Evolutionary conservation across 2,329 filamentous ascomycete species (phyloP).

Genomic region (Domatiomyces catenatus): DNA sequence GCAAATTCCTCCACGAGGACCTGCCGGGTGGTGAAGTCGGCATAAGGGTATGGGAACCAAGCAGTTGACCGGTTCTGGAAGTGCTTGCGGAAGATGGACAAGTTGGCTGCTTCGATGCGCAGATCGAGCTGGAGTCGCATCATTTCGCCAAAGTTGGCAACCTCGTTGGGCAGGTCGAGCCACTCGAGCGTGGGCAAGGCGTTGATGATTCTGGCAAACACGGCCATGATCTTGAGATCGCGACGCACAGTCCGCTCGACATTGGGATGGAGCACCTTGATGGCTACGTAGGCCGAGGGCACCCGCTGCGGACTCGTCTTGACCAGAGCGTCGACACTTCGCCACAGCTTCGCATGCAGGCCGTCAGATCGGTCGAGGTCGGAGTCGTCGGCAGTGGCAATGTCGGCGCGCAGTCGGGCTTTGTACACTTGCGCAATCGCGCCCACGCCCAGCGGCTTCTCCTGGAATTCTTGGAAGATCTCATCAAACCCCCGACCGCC

Average conservation of each 20-base stretch:
- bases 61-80: slow-evolving; percentile 80
- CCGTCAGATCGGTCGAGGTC: slow-evolving; percentile 39
- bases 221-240: slow-evolving; percentile 82
- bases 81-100: slow-evolving; percentile 71
- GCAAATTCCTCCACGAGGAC: slow-evolving; percentile 93
- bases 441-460: slow-evolving; percentile 76
- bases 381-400: slow-evolving; percentile 48
- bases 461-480: slow-evolving; percentile 92
- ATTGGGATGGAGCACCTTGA: slow-evolving; percentile 87
- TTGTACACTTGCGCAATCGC: slow-evolving; percentile 97
- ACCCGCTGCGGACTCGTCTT: slow-evolving; percentile 76
- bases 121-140: slow-evolving; percentile 95
- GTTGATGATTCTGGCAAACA: slow-evolving; percentile 76
- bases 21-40: slow-evolving; percentile 79
- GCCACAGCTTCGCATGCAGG: slow-evolving; percentile 54
- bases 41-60: slow-evolving; percentile 94
- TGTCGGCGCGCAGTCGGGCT: slow-evolving; percentile 69
- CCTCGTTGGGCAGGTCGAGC: slow-evolving; percentile 90
- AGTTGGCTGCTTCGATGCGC: slow-evolving; percentile 82
- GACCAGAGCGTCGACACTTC: slow-evolving; percentile 69
- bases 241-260: slow-evolving; percentile 82
- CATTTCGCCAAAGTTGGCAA: slow-evolving; percentile 90
- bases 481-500: slow-evolving; percentile 65
- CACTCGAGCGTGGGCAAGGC: slow-evolving; percentile 87
- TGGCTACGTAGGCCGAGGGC: slow-evolving; percentile 80